A percentile compares a stretch with the other conserved stretches of the same genome.
These are phyloP conservation scores for Cinchona pubescens DNA, from an alignment of 257 asterid genomes.

Conservation along the genomic window DNA sequence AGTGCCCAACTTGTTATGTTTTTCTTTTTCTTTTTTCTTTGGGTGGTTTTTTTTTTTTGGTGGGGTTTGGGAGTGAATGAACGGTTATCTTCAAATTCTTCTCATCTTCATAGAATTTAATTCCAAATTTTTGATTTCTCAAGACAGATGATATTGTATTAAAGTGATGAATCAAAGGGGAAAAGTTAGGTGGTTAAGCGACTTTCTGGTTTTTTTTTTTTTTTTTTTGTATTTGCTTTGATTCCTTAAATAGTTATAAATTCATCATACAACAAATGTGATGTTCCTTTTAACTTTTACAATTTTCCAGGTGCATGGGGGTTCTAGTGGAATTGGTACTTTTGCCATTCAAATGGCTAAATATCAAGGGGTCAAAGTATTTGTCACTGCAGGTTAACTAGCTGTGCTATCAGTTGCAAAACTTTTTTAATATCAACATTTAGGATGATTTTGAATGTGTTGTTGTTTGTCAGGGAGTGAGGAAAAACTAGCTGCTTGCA, in stretches of 20 bases:
- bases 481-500: slow-evolving; percentile 88
- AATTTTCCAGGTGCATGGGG: slow-evolving; percentile 80
- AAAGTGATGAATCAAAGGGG: not conserved
- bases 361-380: slow-evolving; percentile 65
- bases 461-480: slow-evolving; percentile 61
- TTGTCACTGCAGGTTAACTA: slow-evolving; percentile 84
- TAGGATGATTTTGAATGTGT: not conserved
- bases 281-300: not conserved
- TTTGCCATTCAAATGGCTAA: slow-evolving; percentile 94
- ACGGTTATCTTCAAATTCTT: not conserved
- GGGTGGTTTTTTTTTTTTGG: too few relatives aligned
- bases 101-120: not conserved
- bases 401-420: not conserved
- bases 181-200: not conserved
- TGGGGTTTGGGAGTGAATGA: not conserved
- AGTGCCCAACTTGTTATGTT: not conserved
- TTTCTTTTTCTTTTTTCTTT: too few relatives aligned
- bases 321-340: slow-evolving; percentile 98
- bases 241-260: not conserved
- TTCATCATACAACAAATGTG: not conserved
- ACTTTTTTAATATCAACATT: not conserved
- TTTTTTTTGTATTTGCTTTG: not conserved
- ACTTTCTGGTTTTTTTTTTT: not conserved
- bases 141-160: not conserved
- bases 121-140: not conserved